A percentile compares a stretch with the other conserved stretches of the same genome.
Conservation (phyloP, 306 rosid species). For the Trifolium repens region DNA sequence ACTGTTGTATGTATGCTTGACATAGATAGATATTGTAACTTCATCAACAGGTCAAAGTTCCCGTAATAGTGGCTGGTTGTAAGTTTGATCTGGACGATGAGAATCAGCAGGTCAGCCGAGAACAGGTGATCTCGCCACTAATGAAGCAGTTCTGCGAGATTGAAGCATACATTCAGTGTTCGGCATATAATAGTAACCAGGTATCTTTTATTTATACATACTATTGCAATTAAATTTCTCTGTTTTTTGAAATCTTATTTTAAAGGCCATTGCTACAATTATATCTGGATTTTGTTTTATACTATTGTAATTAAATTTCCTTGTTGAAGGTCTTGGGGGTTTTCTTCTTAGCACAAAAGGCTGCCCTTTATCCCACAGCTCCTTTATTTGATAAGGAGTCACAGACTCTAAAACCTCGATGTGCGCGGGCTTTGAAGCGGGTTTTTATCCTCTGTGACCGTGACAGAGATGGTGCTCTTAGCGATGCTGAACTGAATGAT, state of each 20-base stretch:
- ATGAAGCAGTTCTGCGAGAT: constrained; percentile 60
- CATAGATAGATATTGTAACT: no score
- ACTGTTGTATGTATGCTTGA: no score
- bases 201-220: constrained; percentile 40
- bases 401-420: constrained; percentile 85
- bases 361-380: constrained; percentile 93
- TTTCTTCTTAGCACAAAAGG: constrained; percentile 94
- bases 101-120: constrained; percentile 76
- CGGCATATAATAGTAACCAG: constrained; percentile 83
- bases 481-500: constrained; percentile 50
- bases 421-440: constrained; percentile 88
- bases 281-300: background rate
- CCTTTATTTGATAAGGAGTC: constrained; percentile 95
- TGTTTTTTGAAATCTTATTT: background rate
- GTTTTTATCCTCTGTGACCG: constrained; percentile 93
- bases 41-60: constrained; percentile 77
- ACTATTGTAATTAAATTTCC: constrained; percentile 22
- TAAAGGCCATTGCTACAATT: no score
- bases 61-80: constrained; percentile 95
- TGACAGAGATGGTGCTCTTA: constrained; percentile 86
- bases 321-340: constrained; percentile 83
- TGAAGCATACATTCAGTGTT: constrained; percentile 84
- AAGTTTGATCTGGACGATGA: constrained; percentile 81
- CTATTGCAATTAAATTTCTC: background rate
- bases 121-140: constrained; percentile 88